A percentile compares a stretch with the other conserved stretches of the same genome.
phyloP scores from a whole-genome alignment of 495 filamentous ascomycete genomes.

The Hypoxylon subgilvum region DNA sequence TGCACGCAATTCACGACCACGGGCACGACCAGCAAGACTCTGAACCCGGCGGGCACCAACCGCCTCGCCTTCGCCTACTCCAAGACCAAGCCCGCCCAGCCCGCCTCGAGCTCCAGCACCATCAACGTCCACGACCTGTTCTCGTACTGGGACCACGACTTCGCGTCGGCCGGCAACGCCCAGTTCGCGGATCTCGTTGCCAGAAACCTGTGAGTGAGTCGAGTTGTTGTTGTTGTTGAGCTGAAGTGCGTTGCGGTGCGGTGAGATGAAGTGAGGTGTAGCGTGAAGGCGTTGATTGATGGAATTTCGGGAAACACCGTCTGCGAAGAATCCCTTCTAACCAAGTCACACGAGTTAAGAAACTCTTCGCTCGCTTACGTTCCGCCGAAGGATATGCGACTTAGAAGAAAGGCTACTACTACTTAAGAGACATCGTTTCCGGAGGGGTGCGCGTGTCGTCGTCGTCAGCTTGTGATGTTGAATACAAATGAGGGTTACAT shows the following conservation, averaged over 20 bases:
- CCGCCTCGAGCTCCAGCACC: conserved; percentile 40
- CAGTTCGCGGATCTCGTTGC: conserved; percentile 44
- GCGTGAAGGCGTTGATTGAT: too few relatives aligned
- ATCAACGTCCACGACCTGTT: conserved; percentile 49
- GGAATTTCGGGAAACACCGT: background rate
- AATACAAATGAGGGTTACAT: too few relatives aligned
- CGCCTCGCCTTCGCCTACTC: conserved; percentile 54
- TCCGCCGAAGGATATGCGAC: conserved; percentile 1
- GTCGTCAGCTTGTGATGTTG: too few relatives aligned
- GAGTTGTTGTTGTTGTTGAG: background rate
- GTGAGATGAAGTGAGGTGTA: too few relatives aligned
- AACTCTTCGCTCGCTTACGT: conserved; percentile 18
- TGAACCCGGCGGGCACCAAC: conserved; percentile 47
- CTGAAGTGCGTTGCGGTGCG: conserved; percentile 11
- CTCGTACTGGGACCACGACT: conserved; percentile 54
- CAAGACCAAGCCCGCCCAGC: conserved; percentile 38
- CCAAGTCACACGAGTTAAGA: conserved; percentile 5
- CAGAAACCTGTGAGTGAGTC: conserved; percentile 39
- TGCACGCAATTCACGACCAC: conserved; percentile 46
- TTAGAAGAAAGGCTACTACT: too few relatives aligned
- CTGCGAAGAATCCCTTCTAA: conserved; percentile 20
- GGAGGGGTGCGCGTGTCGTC: too few relatives aligned
- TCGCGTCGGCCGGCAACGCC: conserved; percentile 45
- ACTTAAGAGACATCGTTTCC: too few relatives aligned
- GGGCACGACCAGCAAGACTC: conserved; percentile 34